Evolutionary conservation across 106 monocot genomes (phyloP), one percentile per base, ranked within the genome.

Genomic region (Acanthochlamys bracteata): DNA sequence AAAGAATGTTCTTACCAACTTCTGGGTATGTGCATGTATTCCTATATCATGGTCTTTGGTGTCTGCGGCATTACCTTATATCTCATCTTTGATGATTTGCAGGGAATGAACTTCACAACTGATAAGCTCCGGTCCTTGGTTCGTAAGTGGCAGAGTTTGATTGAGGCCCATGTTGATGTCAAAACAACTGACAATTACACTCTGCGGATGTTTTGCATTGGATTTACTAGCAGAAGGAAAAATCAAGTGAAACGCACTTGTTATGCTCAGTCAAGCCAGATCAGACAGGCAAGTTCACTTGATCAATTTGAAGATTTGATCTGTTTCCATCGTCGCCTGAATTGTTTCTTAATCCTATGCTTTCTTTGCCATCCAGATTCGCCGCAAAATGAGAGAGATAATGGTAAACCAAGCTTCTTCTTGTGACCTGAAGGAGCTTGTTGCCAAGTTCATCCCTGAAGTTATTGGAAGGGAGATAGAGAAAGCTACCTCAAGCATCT

Each of bases 221-320:
- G 69, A 11, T 93, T 93, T 72, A 93, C 93, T 0, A 93, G 81
- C 67, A 85, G 93, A 73, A 75, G 93, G 0, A 82, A 82, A 13
- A 93, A 93, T 57, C 93, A 93, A 58, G 93, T 93, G 16, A 93
- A 93, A 74, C 80, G 93, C 21, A 93, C 93, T 20, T 93, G 85
- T 39, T 93, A 93, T 55, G 93, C 93, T 0, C 93, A 93, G 41
- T 69, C 73, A 12, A 93, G 93, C 55, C 93, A 93, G 60, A 88
- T 93, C 41, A 75, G 82, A 78, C 93, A 93, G 83, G 86, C 84
- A 63, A 53, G 7, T 63, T 4, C 2, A 4, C 55, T 21, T 23
- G n/a, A 41, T 22, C 16, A 24, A 14, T 51, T 27, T 33, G 25
- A 19, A n/a, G 0, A 11, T 33, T 33, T 6, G 4, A 33, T 33